Conservation (phyloP, 202 grass and related monocot species). For the Carex sylvatica region DNA sequence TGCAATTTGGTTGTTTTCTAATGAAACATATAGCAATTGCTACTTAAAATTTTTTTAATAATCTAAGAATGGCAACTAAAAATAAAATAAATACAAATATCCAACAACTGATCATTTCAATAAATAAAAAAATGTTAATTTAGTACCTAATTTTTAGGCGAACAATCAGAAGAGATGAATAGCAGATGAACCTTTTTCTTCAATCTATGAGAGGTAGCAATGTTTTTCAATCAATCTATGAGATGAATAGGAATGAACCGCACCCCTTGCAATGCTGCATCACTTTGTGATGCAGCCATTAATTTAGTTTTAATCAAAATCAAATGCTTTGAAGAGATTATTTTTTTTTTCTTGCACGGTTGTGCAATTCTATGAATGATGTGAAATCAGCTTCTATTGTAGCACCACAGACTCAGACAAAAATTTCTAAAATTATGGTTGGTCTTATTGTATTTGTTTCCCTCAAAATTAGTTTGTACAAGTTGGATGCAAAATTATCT, state of each 20-base stretch:
- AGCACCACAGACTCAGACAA: not conserved
- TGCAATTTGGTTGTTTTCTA: not conserved
- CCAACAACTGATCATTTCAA: not conserved
- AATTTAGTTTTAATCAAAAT: not conserved
- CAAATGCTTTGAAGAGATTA: not conserved
- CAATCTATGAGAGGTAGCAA: slow-evolving; percentile 4
- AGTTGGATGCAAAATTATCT: slow-evolving; percentile 17
- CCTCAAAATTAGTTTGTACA: not conserved
- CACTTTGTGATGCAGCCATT: slow-evolving; percentile 24
- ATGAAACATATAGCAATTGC: not conserved
- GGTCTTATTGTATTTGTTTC: slow-evolving; percentile 1
- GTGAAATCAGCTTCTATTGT: not conserved
- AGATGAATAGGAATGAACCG: not conserved
- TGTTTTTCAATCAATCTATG: not conserved
- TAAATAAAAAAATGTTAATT: not conserved
- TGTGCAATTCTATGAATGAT: not conserved
- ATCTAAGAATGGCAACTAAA: not conserved
- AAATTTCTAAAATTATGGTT: slow-evolving; percentile 19
- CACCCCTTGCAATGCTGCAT: slow-evolving; percentile 11
- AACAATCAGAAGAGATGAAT: slow-evolving; percentile 2
- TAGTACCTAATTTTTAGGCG: not conserved
- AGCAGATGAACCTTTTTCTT: slow-evolving; percentile 13
- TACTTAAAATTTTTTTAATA: no score
- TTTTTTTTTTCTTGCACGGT: not conserved
- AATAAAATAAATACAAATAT: not conserved